Conservation (phyloP, 495 filamentous ascomycete genomes). For the Penicillium salamii region DNA sequence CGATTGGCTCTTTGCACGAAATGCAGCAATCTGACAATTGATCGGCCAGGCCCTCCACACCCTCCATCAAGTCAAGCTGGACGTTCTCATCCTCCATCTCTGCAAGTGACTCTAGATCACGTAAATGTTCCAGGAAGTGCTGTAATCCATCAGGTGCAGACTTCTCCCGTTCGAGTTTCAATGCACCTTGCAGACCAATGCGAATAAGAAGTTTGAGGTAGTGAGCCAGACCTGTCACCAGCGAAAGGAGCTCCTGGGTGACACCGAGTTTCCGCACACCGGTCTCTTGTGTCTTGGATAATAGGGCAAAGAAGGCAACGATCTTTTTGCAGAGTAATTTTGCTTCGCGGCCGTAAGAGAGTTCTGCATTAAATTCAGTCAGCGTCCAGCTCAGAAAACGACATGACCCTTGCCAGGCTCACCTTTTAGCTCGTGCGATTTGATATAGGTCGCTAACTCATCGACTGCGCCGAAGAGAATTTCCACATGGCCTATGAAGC, state of each 20-base stretch:
- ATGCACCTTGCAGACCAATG: conserved; percentile 89
- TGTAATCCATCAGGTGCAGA: conserved; percentile 69
- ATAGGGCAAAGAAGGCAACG: conserved; percentile 91
- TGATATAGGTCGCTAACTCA: conserved; percentile 71
- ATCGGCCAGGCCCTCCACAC: conserved; percentile 70
- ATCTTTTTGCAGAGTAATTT: conserved; percentile 99
- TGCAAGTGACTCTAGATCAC: conserved; percentile 67
- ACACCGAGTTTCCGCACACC: conserved; percentile 86
- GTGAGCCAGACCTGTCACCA: conserved; percentile 96
- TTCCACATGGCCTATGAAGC: conserved; percentile 95
- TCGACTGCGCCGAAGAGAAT: conserved; percentile 89
- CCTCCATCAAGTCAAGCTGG: conserved; percentile 69
- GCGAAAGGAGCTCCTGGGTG: conserved; percentile 90
- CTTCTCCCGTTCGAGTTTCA: conserved; percentile 86
- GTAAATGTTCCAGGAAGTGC: conserved; percentile 76
- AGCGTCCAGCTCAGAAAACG: conserved; percentile 8
- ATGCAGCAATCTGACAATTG: conserved; percentile 78
- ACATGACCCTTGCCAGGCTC: conserved; percentile 21
- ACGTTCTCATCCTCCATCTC: conserved; percentile 58
- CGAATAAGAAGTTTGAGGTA: conserved; percentile 97
- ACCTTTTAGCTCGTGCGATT: conserved; percentile 71
- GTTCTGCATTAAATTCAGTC: conserved; percentile 47
- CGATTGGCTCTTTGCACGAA: conserved; percentile 79
- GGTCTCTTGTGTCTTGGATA: conserved; percentile 91
- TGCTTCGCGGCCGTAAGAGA: conserved; percentile 89